phyloP scores from a whole-genome alignment of 495 filamentous ascomycete genomes.

The Podospora sp. region DNA sequence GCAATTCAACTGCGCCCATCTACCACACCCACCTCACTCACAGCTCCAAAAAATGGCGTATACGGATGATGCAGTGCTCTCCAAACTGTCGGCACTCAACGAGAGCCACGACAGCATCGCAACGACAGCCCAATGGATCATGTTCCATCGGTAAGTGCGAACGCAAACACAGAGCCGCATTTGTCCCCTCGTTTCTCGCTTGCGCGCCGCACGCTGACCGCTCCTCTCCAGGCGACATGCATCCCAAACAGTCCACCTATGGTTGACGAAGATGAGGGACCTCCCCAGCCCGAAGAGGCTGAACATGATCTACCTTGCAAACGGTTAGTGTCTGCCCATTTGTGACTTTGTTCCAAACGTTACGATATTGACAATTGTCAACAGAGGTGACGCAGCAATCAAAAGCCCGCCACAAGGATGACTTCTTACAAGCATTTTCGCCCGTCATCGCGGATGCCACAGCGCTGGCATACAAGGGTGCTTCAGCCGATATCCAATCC shows the following conservation, averaged over 20 bases:
- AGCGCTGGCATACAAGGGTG: conserved; percentile 80
- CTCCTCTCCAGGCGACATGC: conserved; percentile 72
- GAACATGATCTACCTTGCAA: conserved; percentile 92
- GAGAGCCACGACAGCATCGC: conserved; percentile 97
- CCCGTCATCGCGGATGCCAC: conserved; percentile 88
- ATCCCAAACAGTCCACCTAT: conserved; percentile 81
- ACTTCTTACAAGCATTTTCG: conserved; percentile 88
- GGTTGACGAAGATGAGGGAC: conserved; percentile 86
- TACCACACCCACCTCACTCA: neutral
- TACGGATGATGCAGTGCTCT: conserved; percentile 87
- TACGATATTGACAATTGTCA: conserved; percentile 20
- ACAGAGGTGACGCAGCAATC: conserved; percentile 94
- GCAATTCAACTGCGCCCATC: neutral
- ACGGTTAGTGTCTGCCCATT: conserved; percentile 57
- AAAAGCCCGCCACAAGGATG: conserved; percentile 83
- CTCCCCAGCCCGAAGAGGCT: conserved; percentile 79
- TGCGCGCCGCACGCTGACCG: conserved; percentile 23
- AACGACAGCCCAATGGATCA: conserved; percentile 95
- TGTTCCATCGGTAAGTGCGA: conserved; percentile 86
- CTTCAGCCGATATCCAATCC: conserved; percentile 77
- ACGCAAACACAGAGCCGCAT: neutral
- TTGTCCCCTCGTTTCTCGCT: neutral
- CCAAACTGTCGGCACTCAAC: conserved; percentile 92
- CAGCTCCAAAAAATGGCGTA: conserved; percentile 75
- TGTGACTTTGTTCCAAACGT: conserved; percentile 21